phyloP scores from a whole-genome alignment of 768 basidiomycete species.

The Pulveroboletus frians region DNA sequence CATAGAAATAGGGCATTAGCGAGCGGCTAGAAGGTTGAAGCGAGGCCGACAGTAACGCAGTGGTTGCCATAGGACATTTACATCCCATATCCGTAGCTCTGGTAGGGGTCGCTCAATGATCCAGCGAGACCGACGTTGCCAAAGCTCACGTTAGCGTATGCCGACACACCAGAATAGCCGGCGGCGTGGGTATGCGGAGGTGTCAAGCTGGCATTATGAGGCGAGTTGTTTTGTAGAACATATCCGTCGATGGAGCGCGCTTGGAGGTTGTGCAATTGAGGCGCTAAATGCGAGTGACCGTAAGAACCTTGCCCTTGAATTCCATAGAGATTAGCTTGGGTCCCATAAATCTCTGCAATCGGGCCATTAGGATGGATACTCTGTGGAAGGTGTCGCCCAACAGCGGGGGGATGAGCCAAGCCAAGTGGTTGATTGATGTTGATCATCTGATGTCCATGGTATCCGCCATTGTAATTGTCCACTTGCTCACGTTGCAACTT shows the following conservation, averaged over 20 bases:
- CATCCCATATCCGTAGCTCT: slow-evolving; percentile 78
- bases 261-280: slow-evolving; percentile 57
- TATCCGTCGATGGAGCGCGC: slow-evolving; percentile 76
- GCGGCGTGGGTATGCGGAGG: slow-evolving; percentile 51
- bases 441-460: slow-evolving; percentile 57
- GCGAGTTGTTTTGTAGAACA: slow-evolving; percentile 68
- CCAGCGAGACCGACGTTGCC: slow-evolving; percentile 43
- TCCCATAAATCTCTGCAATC: slow-evolving; percentile 61
- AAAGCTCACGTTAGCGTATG: slow-evolving; percentile 51
- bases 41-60: slow-evolving; percentile 25
- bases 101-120: slow-evolving; percentile 70
- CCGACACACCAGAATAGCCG: slow-evolving; percentile 53
- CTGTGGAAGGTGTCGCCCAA: slow-evolving; percentile 54
- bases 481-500: slow-evolving; percentile 94
- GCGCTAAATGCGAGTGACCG: slow-evolving; percentile 48
- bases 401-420: slow-evolving; percentile 35
- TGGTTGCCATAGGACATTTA: slow-evolving; percentile 35
- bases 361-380: slow-evolving; percentile 47
- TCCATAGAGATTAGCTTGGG: slow-evolving; percentile 58
- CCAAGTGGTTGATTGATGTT: slow-evolving; percentile 58
- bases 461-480: slow-evolving; percentile 55
- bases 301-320: slow-evolving; percentile 54
- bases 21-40: slow-evolving; percentile 19
- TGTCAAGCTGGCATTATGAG: slow-evolving; percentile 58
- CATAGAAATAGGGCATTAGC: slow-evolving; percentile 34